Evolutionary conservation across 345 rosid genomes (phyloP).

Genomic region (Linum trigynum): DNA sequence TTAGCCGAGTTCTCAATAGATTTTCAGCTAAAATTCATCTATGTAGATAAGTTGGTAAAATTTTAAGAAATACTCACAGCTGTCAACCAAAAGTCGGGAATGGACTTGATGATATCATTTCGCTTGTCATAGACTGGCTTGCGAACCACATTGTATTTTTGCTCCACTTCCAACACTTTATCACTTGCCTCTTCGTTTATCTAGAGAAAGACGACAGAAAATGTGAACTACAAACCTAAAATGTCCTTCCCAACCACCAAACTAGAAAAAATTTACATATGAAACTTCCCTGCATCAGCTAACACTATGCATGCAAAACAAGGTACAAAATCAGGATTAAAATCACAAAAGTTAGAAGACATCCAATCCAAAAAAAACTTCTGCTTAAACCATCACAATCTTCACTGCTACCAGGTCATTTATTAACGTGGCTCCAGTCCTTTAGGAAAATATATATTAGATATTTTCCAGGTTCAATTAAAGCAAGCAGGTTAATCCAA

Average conservation of each 20-base stretch:
- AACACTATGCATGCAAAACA: no score
- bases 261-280: background rate
- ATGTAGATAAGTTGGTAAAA: background rate
- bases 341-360: no score
- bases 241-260: background rate
- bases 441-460: no score
- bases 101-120: constrained; percentile 55
- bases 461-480: no score
- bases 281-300: no score
- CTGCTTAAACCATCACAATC: no score
- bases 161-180: constrained; percentile 85
- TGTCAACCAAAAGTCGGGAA: constrained; percentile 90
- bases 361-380: no score
- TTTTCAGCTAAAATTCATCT: background rate
- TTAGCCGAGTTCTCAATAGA: background rate
- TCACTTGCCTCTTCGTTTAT: constrained; percentile 92
- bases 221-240: background rate
- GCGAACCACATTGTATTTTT: constrained; percentile 71
- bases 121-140: constrained; percentile 84
- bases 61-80: constrained; percentile 48
- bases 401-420: no score
- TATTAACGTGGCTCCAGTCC: no score
- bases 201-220: constrained; percentile 22
- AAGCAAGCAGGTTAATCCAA: no score
- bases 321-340: no score